Base-by-base conservation (phyloP, 192 early-diverging fungal species). In the Dimargaris cristalligena region DNA sequence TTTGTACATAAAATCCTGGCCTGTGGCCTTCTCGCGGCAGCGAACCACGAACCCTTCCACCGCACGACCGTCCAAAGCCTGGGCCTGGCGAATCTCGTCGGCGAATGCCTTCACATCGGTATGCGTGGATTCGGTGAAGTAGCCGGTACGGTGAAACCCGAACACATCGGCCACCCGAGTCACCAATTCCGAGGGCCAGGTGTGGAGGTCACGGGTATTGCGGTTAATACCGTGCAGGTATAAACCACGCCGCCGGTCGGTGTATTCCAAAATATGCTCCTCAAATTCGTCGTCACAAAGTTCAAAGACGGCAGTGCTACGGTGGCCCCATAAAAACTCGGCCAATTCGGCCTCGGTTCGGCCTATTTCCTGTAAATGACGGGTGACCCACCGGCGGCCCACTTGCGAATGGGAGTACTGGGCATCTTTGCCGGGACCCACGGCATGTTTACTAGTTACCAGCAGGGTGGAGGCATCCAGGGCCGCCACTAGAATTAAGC, bases 241-340 rank as follows among this genome's bases (percentile, higher is more conserved):
- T 22, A 98, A 76, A 3, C 94, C 94, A 29, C 87, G 67, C 58
- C 62, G 59, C 3, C 89, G 87, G 14, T 68, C 73, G 2, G 85
- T 71, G 60, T 98, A 98, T 59, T 83, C 85, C 35, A 98, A 63
- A 31, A 98, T 77, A 66, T 96, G 92, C 70, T 98, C 89, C 63
- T 98, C 90, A 76, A 98, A 98, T 2, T 77, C 81, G 63, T 98
- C 92, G 67, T 98, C 94, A 41, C 85, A 90, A 3, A 98, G 76
- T 82, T 91, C 72, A 47, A 68, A 69, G 31, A 95, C 87, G 4
- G 88, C 82, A 9, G 94, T 94, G 10, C 82, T 69, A 46, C 87
- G 87, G 60, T 89, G 62, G 38, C 77, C 65, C 48, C 71, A 72
- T 54, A 95, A 65, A 67, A 86, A 92, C 18, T 58, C 67, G 3